Evolutionary conservation across 441 rosid species (phyloP).

Genomic region (Erodium moschatum): DNA sequence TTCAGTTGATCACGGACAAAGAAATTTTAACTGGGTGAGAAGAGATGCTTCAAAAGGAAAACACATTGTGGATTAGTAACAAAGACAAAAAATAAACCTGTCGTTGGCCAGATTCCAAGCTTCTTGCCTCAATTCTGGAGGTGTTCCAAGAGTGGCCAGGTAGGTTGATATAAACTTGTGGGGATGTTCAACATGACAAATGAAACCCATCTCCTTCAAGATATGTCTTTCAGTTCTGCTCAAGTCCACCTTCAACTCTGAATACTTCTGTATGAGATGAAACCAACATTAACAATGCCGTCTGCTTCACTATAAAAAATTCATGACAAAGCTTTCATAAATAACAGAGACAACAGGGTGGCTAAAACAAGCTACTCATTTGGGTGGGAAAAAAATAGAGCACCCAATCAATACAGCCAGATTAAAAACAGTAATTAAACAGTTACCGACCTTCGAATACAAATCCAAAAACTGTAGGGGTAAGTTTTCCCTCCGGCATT

Average conservation of each 20-base stretch:
- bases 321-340: too few relatives aligned
- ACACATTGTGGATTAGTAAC: neutral
- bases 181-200: conserved; percentile 94
- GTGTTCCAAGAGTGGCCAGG: conserved; percentile 66
- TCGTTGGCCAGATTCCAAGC: conserved; percentile 97
- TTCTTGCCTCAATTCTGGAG: conserved; percentile 68
- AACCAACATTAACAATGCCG: neutral
- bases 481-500: conserved; percentile 79
- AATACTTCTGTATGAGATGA: conserved; percentile 43
- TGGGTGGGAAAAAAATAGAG: too few relatives aligned
- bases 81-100: conserved; percentile 34
- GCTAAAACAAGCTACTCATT: neutral
- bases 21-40: neutral
- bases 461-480: conserved; percentile 59
- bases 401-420: too few relatives aligned
- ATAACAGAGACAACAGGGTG: too few relatives aligned
- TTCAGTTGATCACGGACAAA: too few relatives aligned
- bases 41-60: neutral
- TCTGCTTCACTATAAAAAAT: neutral
- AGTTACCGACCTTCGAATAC: conserved; percentile 54
- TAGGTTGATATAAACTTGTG: conserved; percentile 90
- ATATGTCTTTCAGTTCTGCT: conserved; percentile 87
- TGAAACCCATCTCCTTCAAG: conserved; percentile 90
- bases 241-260: conserved; percentile 63
- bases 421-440: neutral